A percentile compares a stretch with the other conserved stretches of the same genome.
phyloP scores from a whole-genome alignment of 83 land plant genomes.

The Thuja plicata region DNA sequence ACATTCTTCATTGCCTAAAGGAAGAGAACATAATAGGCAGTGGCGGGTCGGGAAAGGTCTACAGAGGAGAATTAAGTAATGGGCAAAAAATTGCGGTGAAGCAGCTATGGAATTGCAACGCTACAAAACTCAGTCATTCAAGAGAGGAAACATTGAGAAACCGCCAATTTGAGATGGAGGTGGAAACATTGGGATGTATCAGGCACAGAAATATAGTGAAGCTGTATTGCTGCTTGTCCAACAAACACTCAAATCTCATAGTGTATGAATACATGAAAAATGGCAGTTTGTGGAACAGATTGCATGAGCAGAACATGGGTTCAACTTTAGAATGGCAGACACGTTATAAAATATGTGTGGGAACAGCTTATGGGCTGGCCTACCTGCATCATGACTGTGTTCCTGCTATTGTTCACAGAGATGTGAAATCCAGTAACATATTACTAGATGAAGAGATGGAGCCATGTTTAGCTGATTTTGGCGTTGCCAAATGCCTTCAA shows the following conservation, averaged over 20 bases:
- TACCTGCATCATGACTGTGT: conserved; percentile 71
- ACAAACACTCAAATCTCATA: conserved; percentile 29
- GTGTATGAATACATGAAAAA: conserved; percentile 44
- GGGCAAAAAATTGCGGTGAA: conserved; percentile 64
- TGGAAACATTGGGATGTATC: conserved; percentile 29
- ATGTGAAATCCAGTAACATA: no score
- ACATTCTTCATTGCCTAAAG: conserved; percentile 36
- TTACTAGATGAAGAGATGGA: no score
- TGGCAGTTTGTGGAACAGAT: conserved; percentile 35
- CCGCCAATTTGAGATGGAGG: conserved; percentile 38
- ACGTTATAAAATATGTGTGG: conserved; percentile 27
- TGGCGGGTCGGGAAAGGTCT: conserved; percentile 68
- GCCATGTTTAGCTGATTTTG: no score
- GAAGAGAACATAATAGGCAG: conserved; percentile 59
- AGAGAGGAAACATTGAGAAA: conserved; percentile 13
- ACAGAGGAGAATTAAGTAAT: conserved; percentile 32
- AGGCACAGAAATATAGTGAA: conserved; percentile 45
- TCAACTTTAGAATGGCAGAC: conserved; percentile 25
- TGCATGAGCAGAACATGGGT: neutral
- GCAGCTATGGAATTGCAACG: conserved; percentile 34
- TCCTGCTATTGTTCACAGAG: conserved; percentile 10
- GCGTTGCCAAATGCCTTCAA: no score
- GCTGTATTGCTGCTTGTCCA: conserved; percentile 39
- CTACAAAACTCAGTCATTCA: neutral
- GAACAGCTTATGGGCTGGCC: conserved; percentile 36